Evolutionary conservation across 2,329 filamentous ascomycete species (phyloP), one percentile per base, ranked within the genome.

Genomic region (Plectosphaerella sp.): DNA sequence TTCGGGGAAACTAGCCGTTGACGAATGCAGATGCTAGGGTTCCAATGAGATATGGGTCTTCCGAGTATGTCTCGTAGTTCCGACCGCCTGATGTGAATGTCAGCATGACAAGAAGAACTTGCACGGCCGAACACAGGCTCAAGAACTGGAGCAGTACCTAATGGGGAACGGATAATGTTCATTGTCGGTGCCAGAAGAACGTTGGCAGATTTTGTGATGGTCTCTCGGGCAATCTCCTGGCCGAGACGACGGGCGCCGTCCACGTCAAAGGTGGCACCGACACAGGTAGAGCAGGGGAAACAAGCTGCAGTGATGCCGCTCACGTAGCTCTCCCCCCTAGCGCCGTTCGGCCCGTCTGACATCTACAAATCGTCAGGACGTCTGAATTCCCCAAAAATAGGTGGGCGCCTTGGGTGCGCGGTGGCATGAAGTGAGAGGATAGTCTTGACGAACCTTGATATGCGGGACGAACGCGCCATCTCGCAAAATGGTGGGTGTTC

Each of bases 121-220:
- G 22, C 22, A 22, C 3, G 22, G 22, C 22, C 3, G 11, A 37
- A 37, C 35, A 37, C 4, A 7, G 7, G 11, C 35, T 37, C 7
- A n/a, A 12, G 3, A 7, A 12, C n/a, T 37, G 3, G 7, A 7
- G 11, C 3, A 12, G 3, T 37, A 41, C 37, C 80, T 0, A 77
- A 65, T 0, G 74, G 75, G 25, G 70, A 71, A 6, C 74, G 68
- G 48, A 76, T 73, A 45, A 76, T 76, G 58, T 70, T 76, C 25
- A 77, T 72, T 0, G 75, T 79, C 2, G 88, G 88, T 3, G 86
- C 88, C 11, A 91, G 22, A 2, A 46, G 43, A 14, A 24, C 22
- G 14, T 28, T 24, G 22, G 43, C 43, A 9, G 14, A 24, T 15
- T 46, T 46, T 5, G 43, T 46, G 43, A 28, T 24, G 14, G 43